Conservation (phyloP, 495 filamentous ascomycete genomes). For the Aspergillus olivimuriae region DNA sequence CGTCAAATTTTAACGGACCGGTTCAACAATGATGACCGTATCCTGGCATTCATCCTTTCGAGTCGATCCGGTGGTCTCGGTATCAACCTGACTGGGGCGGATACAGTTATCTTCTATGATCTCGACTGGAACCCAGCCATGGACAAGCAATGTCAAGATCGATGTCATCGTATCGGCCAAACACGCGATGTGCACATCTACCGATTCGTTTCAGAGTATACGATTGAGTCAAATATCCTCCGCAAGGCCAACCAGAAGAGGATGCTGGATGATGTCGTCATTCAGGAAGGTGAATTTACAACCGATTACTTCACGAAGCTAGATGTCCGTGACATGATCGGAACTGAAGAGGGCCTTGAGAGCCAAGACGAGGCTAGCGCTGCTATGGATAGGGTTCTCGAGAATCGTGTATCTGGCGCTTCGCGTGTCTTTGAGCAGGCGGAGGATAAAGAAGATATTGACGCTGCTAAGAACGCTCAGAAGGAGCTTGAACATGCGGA, state of each 20-base stretch:
- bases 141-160: slow-evolving; percentile 99
- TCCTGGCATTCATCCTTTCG: slow-evolving; percentile 91
- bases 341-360: slow-evolving; percentile 49
- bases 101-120: slow-evolving; percentile 99
- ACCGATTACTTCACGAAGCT: slow-evolving; percentile 94
- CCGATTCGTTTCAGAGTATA: slow-evolving; percentile 93
- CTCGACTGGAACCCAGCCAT: slow-evolving; percentile 99
- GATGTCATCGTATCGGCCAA: slow-evolving; percentile 96
- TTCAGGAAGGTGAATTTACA: slow-evolving; percentile 97
- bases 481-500: slow-evolving; percentile 83
- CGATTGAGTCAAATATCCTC: slow-evolving; percentile 97
- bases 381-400: slow-evolving; percentile 84
- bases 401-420: slow-evolving; percentile 45
- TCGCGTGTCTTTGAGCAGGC: slow-evolving; percentile 72
- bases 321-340: slow-evolving; percentile 60
- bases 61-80: slow-evolving; percentile 92
- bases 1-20: slow-evolving; percentile 92
- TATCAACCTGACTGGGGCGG: slow-evolving; percentile 94
- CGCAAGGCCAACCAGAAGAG: slow-evolving; percentile 95
- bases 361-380: slow-evolving; percentile 60
- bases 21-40: slow-evolving; percentile 91
- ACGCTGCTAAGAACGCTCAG: slow-evolving; percentile 79
- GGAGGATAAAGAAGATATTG: slow-evolving; percentile 88
- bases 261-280: slow-evolving; percentile 95
- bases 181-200: slow-evolving; percentile 98